These are phyloP conservation scores for Salix brachista DNA, from an alignment of 345 rosid genomes.

Conservation along the genomic window DNA sequence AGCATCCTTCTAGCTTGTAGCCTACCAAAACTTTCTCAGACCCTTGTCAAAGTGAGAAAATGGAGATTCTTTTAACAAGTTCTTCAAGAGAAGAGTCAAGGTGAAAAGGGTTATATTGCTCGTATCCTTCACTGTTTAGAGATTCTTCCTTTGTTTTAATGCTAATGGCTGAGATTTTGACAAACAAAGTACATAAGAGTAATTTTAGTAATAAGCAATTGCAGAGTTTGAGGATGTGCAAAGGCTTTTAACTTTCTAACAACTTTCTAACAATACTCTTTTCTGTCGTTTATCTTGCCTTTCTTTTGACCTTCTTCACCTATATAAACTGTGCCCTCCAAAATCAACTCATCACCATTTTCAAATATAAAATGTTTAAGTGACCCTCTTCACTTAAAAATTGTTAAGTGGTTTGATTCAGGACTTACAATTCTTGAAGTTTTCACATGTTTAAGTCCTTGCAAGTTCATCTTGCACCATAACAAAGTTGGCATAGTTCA, in stretches of 20 bases:
- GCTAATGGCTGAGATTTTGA: background rate
- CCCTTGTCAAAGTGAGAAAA: background rate
- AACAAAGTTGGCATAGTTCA: background rate
- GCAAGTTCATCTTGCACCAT: background rate
- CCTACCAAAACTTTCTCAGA: background rate
- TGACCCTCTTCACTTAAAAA: background rate
- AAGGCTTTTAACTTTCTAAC: background rate
- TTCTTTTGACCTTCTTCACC: background rate
- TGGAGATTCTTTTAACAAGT: too few relatives aligned
- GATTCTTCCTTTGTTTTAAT: background rate
- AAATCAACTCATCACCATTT: background rate
- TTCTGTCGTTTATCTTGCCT: conserved; percentile 12
- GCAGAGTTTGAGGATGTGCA: background rate
- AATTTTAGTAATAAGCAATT: background rate
- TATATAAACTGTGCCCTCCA: conserved; percentile 6
- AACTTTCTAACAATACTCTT: conserved; percentile 10
- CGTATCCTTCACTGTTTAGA: background rate
- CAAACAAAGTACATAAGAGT: background rate
- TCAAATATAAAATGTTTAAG: background rate
- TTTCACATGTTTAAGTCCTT: background rate
- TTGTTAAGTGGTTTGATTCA: background rate
- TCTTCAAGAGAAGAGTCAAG: too few relatives aligned
- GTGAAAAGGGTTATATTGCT: background rate
- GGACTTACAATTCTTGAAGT: background rate
- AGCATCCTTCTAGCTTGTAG: too few relatives aligned